phyloP scores from a whole-genome alignment of 768 basidiomycete species.

The Pisolithus marmoratus region DNA sequence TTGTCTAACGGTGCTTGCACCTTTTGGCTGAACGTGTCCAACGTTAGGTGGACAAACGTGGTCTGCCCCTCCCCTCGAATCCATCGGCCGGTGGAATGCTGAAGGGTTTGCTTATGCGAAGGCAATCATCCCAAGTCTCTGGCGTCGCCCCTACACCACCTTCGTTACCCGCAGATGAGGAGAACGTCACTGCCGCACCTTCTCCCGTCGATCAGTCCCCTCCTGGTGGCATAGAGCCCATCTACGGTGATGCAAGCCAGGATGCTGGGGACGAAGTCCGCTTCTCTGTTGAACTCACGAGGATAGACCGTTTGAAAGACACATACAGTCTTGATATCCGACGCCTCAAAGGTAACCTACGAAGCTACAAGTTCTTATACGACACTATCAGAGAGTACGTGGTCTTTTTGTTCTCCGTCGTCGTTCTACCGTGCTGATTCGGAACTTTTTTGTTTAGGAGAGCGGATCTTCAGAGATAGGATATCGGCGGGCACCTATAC shows the following conservation, averaged over 20 bases:
- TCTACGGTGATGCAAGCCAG: constrained; percentile 75
- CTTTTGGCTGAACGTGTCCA: constrained; percentile 6
- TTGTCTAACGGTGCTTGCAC: background rate
- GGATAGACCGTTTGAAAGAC: constrained; percentile 83
- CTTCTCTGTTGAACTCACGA: constrained; percentile 91
- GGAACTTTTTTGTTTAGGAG: constrained; percentile 21
- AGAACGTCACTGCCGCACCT: constrained; percentile 18
- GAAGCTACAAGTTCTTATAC: constrained; percentile 90
- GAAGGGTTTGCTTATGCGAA: constrained; percentile 81
- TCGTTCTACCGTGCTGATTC: constrained; percentile 7
- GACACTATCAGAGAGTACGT: constrained; percentile 83
- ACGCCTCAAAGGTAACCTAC: constrained; percentile 84
- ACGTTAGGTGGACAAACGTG: constrained; percentile 79
- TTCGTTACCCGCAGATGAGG: constrained; percentile 47
- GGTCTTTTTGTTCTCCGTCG: constrained; percentile 4
- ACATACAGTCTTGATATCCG: constrained; percentile 91
- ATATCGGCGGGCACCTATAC: constrained; percentile 22
- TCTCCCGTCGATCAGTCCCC: constrained; percentile 34
- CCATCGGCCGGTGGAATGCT: constrained; percentile 75
- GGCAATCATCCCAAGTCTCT: constrained; percentile 80
- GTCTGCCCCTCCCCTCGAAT: constrained; percentile 77
- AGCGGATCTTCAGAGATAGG: constrained; percentile 33
- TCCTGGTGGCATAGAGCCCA: constrained; percentile 38
- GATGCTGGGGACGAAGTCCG: constrained; percentile 95
- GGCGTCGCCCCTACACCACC: constrained; percentile 33